Evolutionary conservation across 192 early-diverging fungal genomes (phyloP), one percentile per base, ranked within the genome.

Genomic region (Coemansia sp.): DNA sequence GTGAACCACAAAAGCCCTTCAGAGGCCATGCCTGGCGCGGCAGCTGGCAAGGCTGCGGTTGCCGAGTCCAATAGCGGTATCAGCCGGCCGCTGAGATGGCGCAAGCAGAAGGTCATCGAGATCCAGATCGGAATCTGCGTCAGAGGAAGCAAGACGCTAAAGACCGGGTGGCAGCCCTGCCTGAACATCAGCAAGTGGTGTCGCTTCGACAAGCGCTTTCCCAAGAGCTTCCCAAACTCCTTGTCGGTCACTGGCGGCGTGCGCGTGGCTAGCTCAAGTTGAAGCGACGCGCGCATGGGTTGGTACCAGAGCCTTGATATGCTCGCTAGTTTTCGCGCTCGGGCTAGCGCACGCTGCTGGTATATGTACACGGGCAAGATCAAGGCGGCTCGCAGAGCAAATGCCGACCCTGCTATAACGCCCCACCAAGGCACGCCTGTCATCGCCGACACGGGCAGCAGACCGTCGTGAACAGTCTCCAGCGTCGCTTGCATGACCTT

Each of bases 41-140:
- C 41, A 10, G 41, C 9, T 4, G 51, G 51, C 51, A 76, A 46
- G 12, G 14, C 10, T 0, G 54, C 24, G 15, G n/a, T 25, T 15
- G 60, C 49, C 6, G 40, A 17, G 39, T 63, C 67, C 0, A 72
- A 37, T 8, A 57, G 25, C 31, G 47, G 45, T 39, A 63, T 10
- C 7, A 67, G 25, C 5, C 40, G 17, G 22, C 76, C 76, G 40
- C 65, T 60, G 64, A 82, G 51, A 43, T 73, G 79, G 15, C 79
- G 74, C 43, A 82, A 35, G 14, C 63, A 46, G 15, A 32, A 60
- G 0, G 79, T 49, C 67, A 82, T 70, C 2, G 67, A 66, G 22
- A 82, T 14, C 79, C 79, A 82, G 35, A 82, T 46, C 4, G 79
- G 74, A n/a, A 76, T 15, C 70, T 82, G 79, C 32, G 25, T 22